Evolutionary conservation across 139 green algal genomes (phyloP).

Genomic region (Chara braunii): DNA sequence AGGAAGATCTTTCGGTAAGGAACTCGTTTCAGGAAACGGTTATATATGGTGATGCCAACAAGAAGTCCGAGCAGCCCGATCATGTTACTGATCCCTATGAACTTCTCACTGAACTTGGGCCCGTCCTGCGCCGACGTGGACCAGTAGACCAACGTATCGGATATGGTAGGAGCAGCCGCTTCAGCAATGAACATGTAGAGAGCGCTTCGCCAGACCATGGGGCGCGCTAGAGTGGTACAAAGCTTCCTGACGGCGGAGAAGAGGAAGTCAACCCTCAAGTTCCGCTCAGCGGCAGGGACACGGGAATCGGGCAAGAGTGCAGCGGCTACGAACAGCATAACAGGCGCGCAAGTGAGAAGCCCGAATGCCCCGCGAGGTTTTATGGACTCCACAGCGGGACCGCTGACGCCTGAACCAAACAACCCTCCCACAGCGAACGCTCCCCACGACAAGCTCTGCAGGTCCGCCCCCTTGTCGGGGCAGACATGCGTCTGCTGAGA

Average conservation of each 20-base stretch:
- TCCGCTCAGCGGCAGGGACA: background rate
- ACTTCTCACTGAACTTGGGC: conserved; percentile 65
- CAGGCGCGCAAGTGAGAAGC: background rate
- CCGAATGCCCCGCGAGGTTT: conserved; percentile 1
- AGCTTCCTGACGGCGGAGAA: conserved; percentile 5
- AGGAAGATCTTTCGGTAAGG: conserved; percentile 25
- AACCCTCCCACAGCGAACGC: conserved; percentile 11
- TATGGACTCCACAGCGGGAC: conserved; percentile 4
- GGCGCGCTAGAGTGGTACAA: background rate
- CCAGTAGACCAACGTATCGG: conserved; percentile 31
- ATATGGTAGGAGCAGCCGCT: conserved; percentile 22
- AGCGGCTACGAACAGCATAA: background rate
- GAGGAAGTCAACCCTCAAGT: background rate
- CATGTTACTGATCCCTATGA: conserved; percentile 51
- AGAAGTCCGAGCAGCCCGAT: conserved; percentile 72
- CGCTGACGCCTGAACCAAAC: conserved; percentile 13
- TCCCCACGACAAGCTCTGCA: conserved; percentile 33
- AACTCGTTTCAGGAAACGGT: conserved; percentile 61
- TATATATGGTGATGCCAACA: conserved; percentile 59
- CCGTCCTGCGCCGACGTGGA: conserved; percentile 7
- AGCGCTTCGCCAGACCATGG: background rate
- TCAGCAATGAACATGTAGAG: conserved; percentile 20
- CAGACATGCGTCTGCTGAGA: conserved; percentile 8
- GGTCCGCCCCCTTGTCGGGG: conserved; percentile 6
- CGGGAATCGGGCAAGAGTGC: conserved; percentile 8